These are phyloP conservation scores for Calophaca sinica DNA, from an alignment of 306 rosid genomes.

Conservation along the genomic window DNA sequence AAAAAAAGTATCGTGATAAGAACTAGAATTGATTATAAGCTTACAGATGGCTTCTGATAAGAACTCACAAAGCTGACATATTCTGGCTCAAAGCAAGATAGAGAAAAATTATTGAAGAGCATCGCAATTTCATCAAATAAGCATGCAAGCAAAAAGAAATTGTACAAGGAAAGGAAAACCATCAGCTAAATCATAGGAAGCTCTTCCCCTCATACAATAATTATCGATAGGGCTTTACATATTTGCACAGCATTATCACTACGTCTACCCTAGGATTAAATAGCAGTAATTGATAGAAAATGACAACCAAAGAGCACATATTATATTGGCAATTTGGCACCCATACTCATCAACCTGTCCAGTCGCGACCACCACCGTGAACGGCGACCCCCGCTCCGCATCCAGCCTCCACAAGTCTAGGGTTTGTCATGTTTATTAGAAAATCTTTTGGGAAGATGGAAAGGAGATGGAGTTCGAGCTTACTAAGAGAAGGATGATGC, in stretches of 20 bases:
- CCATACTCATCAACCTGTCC: not conserved
- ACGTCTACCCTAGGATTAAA: constrained; percentile 20
- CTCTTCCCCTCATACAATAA: constrained; percentile 22
- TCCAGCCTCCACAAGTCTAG: too few species aligned
- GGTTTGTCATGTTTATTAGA: too few species aligned
- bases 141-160: not conserved
- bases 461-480: too few species aligned
- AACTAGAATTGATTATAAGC: constrained; percentile 38
- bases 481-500: too few species aligned
- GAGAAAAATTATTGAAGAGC: constrained; percentile 21
- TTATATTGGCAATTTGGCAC: not conserved
- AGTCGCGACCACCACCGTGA: not conserved
- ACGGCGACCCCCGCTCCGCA: too few species aligned
- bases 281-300: constrained; percentile 26
- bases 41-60: constrained; percentile 16
- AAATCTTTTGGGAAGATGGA: too few species aligned
- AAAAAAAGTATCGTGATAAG: too few species aligned
- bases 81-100: constrained; percentile 26
- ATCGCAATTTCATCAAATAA: constrained; percentile 19
- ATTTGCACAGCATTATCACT: not conserved
- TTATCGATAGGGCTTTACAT: constrained; percentile 13
- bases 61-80: constrained; percentile 6
- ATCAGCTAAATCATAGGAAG: constrained; percentile 13
- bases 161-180: not conserved
- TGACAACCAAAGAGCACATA: constrained; percentile 27